Evolutionary conservation across 169 alveolate genomes (phyloP).

Genomic region (Fabrea salina): DNA sequence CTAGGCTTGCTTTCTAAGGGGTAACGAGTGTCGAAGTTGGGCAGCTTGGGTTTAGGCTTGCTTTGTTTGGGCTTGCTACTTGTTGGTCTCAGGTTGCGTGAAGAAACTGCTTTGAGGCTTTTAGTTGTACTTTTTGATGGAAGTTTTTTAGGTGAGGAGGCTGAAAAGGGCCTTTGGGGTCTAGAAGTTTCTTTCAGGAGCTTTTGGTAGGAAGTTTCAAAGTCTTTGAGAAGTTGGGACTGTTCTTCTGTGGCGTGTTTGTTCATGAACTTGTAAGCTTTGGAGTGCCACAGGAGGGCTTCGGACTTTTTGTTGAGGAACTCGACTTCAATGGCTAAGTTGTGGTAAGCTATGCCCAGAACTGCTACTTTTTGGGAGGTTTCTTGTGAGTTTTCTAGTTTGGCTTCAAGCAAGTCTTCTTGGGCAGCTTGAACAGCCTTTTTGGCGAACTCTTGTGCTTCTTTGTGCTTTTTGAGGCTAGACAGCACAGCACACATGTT

Average conservation of each 20-base stretch:
- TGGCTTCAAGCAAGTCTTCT: slow-evolving; percentile 6
- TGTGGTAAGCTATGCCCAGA: slow-evolving; percentile 20
- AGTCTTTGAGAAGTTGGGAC: neutral
- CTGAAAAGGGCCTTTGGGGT: neutral
- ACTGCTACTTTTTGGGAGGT: neutral
- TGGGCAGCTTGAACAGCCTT: neutral
- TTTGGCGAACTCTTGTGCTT: neutral
- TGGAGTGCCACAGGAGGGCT: neutral
- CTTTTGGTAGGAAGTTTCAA: neutral
- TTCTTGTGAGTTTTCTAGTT: neutral
- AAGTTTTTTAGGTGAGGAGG: neutral
- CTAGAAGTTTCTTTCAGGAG: neutral
- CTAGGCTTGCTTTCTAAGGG: slow-evolving; percentile 2
- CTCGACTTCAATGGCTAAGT: slow-evolving; percentile 22
- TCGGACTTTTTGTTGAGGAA: neutral
- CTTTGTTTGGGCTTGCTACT: neutral
- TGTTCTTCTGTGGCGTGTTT: neutral
- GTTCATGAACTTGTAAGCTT: neutral
- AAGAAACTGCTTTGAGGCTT: too few relatives aligned
- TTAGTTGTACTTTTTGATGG: neutral
- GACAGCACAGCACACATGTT: slow-evolving; percentile 24
- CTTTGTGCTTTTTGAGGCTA: neutral
- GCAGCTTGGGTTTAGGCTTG: neutral
- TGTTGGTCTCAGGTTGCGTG: neutral
- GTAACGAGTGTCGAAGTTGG: neutral